These are phyloP conservation scores for Inga laurina DNA, from an alignment of 306 rosid species.

Conservation along the genomic window DNA sequence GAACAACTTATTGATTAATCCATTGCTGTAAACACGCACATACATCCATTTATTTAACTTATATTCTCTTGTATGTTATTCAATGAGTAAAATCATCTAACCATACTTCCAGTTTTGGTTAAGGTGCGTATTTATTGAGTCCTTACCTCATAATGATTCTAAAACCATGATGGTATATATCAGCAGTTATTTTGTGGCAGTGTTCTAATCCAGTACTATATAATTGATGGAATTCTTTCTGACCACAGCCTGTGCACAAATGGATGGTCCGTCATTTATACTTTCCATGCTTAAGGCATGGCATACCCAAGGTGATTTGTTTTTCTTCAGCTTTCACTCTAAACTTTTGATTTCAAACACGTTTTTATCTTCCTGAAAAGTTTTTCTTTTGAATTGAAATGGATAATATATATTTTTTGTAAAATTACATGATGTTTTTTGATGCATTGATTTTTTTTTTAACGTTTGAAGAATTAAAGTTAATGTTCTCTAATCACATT, in stretches of 20 bases:
- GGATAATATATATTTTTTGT: background rate
- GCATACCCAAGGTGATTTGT: constrained; percentile 77
- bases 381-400: constrained; percentile 11
- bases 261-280: constrained; percentile 98
- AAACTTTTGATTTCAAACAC: background rate
- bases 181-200: constrained; percentile 3
- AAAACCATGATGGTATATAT: constrained; percentile 12
- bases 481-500: background rate
- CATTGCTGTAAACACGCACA: background rate
- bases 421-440: background rate
- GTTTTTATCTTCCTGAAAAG: constrained; percentile 11
- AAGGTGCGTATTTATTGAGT: background rate
- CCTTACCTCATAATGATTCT: constrained; percentile 10
- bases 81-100: background rate
- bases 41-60: background rate
- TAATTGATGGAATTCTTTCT: constrained; percentile 34
- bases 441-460: background rate
- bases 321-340: constrained; percentile 14
- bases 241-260: constrained; percentile 89
- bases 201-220: constrained; percentile 16
- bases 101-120: background rate
- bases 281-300: constrained; percentile 81
- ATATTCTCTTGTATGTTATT: background rate
- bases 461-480: background rate
- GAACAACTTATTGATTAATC: background rate